Base-by-base conservation (phyloP, 2,329 filamentous ascomycete genomes). In the Epichloe hybrida region DNA sequence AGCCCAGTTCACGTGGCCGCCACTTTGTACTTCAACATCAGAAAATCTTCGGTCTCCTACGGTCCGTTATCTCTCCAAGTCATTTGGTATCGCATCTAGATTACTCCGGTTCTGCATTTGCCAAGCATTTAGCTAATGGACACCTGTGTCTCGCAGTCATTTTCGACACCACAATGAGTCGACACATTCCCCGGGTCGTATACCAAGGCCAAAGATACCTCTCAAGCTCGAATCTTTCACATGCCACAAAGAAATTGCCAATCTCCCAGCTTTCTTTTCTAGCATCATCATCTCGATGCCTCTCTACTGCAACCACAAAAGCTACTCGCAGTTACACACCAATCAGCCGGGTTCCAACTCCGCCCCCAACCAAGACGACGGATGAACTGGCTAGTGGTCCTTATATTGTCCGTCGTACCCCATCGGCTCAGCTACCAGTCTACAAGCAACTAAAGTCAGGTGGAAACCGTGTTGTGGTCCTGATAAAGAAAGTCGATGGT, bases 401-500 rank as follows among this genome's bases (percentile, higher is more conserved):
- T 11, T 95, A 89, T 72, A 76, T 82, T 59, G 76, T 97, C 56
- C 73, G 73, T 48, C 83, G 88, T 54, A 91, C 88, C 3, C 70
- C 74, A 1, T 83, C 79, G 38, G 78, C 81, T 46, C 80, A 88
- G 57, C 71, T 93, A 3, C 81, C 88, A 23, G 77, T 97, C 43
- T 98, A 97, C 69, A 73, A 81, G 15, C 73, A 81, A 57, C 72
- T 69, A 56, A 90, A 87, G 70, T 75, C 80, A 12, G 88, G 88
- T 49, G 87, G 88, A 13, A 93, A 86, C 56, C 74, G 82, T 62
- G 79, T 81, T 59, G 69, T 86, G 60, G 94, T 91, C 5, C 67
- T 80, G 51, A 69, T 98, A 51, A 85, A 88, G 65, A 89, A 86
- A 67, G 76, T 91, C 47, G 81, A 88, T 52, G 93, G 93, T 15